phyloP scores from a whole-genome alignment of 352 stramenopile species.

The Phytophthora pisi region DNA sequence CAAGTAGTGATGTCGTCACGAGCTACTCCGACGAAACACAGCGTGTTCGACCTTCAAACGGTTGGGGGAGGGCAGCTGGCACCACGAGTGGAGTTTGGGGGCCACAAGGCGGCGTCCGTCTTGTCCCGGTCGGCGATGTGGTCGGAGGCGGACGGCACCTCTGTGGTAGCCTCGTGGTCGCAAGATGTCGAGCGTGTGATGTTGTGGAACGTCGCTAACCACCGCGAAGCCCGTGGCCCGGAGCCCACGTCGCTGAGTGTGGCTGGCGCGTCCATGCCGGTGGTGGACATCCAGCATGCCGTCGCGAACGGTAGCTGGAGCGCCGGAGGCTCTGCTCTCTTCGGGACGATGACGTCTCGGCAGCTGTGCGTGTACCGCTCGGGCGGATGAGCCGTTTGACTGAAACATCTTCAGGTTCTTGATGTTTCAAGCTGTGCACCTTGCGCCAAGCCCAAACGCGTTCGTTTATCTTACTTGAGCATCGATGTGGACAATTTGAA shows the following conservation, averaged over 20 bases:
- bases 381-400: not conserved
- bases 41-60: constrained; percentile 44
- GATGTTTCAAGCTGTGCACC: not conserved
- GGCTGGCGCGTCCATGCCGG: constrained; percentile 18
- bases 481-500: too few relatives aligned
- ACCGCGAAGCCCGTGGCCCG: constrained; percentile 21
- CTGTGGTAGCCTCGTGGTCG: constrained; percentile 38
- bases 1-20: constrained; percentile 53
- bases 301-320: constrained; percentile 37
- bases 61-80: constrained; percentile 8
- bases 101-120: constrained; percentile 48
- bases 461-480: not conserved
- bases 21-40: constrained; percentile 47
- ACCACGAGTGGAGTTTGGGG: constrained; percentile 33
- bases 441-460: not conserved
- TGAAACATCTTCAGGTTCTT: not conserved
- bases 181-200: constrained; percentile 32
- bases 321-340: constrained; percentile 30
- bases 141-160: constrained; percentile 36
- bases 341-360: constrained; percentile 40
- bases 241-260: constrained; percentile 7
- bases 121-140: constrained; percentile 58
- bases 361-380: constrained; percentile 38
- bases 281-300: constrained; percentile 44
- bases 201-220: constrained; percentile 31